Conservation (phyloP, 2,329 filamentous ascomycete genomes). For the Cordyceps farinosa region DNA sequence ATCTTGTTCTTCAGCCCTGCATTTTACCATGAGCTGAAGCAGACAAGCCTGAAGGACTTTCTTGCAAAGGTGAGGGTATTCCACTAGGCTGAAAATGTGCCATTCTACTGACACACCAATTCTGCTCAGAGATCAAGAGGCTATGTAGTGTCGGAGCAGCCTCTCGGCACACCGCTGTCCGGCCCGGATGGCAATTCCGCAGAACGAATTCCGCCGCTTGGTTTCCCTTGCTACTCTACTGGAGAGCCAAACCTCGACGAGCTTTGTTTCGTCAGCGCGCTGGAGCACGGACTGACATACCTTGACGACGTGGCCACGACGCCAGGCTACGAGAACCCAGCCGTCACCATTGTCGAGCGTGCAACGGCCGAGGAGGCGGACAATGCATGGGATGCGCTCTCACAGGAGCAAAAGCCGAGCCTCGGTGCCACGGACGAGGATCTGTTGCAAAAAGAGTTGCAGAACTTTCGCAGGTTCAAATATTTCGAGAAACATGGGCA, state of each 20-base stretch:
- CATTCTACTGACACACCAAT: slow-evolving; percentile 18
- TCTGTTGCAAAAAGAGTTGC: slow-evolving; percentile 25
- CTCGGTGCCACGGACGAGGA: slow-evolving; percentile 23
- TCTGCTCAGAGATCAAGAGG: slow-evolving; percentile 52
- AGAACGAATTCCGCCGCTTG: slow-evolving; percentile 43
- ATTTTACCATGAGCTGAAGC: slow-evolving; percentile 34
- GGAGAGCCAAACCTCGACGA: slow-evolving; percentile 59
- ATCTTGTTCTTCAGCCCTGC: slow-evolving; percentile 49
- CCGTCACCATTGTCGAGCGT: slow-evolving; percentile 30
- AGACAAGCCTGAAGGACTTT: slow-evolving; percentile 43
- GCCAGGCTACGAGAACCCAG: slow-evolving; percentile 38
- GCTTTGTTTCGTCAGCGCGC: slow-evolving; percentile 55
- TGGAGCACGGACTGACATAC: slow-evolving; percentile 55
- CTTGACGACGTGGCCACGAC: slow-evolving; percentile 52
- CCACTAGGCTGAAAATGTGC: slow-evolving; percentile 23
- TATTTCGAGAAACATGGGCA: slow-evolving; percentile 28
- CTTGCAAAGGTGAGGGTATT: slow-evolving; percentile 43
- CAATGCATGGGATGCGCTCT: slow-evolving; percentile 30
- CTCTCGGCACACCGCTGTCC: slow-evolving; percentile 50
- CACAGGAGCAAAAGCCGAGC: slow-evolving; percentile 29
- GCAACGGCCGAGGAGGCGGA: slow-evolving; percentile 24
- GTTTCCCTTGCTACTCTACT: slow-evolving; percentile 67
- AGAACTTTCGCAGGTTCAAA: slow-evolving; percentile 27
- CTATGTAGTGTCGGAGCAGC: slow-evolving; percentile 54
- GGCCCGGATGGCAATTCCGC: slow-evolving; percentile 47